phyloP scores from a whole-genome alignment of 805 yeast genomes.

The Monosporozyma aquatica region DNA sequence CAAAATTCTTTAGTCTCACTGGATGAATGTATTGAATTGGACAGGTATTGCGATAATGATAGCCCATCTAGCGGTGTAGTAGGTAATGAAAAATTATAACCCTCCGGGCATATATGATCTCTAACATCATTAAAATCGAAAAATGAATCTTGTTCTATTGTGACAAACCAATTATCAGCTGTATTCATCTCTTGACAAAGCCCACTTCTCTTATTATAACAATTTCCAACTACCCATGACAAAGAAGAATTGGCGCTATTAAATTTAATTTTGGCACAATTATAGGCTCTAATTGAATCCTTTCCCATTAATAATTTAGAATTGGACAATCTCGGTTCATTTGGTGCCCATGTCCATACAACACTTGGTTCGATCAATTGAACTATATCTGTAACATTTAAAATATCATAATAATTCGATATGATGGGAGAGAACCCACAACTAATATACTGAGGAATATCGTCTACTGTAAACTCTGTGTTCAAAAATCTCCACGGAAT shows the following conservation, averaged over 20 bases:
- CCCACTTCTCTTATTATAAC: slow-evolving; percentile 44
- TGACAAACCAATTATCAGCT: slow-evolving; percentile 38
- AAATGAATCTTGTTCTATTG: slow-evolving; percentile 32
- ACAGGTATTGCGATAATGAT: slow-evolving; percentile 16
- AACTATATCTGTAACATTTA: slow-evolving; percentile 24
- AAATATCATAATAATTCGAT: slow-evolving; percentile 28
- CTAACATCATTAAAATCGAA: slow-evolving; percentile 31
- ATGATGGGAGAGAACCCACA: slow-evolving; percentile 66
- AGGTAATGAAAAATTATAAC: slow-evolving; percentile 40
- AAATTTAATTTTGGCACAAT: slow-evolving; percentile 37
- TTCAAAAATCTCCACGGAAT: slow-evolving; percentile 34
- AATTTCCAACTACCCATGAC: slow-evolving; percentile 63
- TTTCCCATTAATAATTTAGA: slow-evolving; percentile 13
- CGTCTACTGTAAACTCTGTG: slow-evolving; percentile 36
- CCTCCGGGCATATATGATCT: slow-evolving; percentile 31
- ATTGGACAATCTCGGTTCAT: slow-evolving; percentile 37
- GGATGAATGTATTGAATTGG: not conserved
- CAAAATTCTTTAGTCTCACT: slow-evolving; percentile 33
- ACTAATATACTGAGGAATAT: slow-evolving; percentile 34
- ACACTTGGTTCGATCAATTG: slow-evolving; percentile 28
- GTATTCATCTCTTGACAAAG: slow-evolving; percentile 44
- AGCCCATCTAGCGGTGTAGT: slow-evolving; percentile 39
- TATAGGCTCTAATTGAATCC: slow-evolving; percentile 29
- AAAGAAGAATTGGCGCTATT: slow-evolving; percentile 12
- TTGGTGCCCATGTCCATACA: slow-evolving; percentile 69